Percentiles rank a stretch among this genome's conserved stretches.
Conservation (phyloP, 148 eudicot species). For the Diospyros lotus region DNA sequence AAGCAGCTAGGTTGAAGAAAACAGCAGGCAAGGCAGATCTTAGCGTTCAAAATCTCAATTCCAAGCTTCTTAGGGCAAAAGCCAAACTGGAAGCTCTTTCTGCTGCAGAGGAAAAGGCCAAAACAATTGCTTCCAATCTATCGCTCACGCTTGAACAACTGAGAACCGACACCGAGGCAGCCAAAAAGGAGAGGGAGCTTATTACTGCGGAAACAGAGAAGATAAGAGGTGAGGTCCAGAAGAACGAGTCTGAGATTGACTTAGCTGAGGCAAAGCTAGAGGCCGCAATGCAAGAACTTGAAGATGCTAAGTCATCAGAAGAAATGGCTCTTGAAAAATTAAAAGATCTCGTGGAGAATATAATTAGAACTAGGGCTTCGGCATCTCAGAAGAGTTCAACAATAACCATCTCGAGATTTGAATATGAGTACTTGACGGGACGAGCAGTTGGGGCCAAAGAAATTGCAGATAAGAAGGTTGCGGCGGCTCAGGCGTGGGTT, state of each 20-base stretch:
- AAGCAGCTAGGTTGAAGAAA: constrained; percentile 35
- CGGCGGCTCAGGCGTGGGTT: constrained; percentile 77
- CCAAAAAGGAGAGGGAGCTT: constrained; percentile 37
- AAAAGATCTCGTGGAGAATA: constrained; percentile 39
- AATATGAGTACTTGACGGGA: constrained; percentile 70
- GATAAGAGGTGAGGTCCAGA: constrained; percentile 40
- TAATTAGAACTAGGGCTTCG: constrained; percentile 52
- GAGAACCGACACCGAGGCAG: constrained; percentile 39
- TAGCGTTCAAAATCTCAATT: constrained; percentile 43
- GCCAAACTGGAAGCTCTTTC: constrained; percentile 48
- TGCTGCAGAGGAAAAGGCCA: constrained; percentile 50
- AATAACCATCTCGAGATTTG: constrained; percentile 70
- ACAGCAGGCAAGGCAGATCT: constrained; percentile 42
- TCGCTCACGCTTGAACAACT: constrained; percentile 39
- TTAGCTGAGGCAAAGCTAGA: constrained; percentile 44
- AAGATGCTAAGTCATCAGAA: constrained; percentile 52
- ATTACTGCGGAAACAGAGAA: constrained; percentile 39
- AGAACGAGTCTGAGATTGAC: constrained; percentile 41
- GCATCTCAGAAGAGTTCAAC: constrained; percentile 36
- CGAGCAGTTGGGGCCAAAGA: constrained; percentile 56
- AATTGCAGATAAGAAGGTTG: constrained; percentile 76
- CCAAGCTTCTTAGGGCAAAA: constrained; percentile 62
- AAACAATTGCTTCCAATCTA: constrained; percentile 40
- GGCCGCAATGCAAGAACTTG: constrained; percentile 56
- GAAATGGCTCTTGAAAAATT: constrained; percentile 55